A percentile compares a stretch with the other conserved stretches of the same genome.
These are phyloP conservation scores for Alternaria dauci DNA, from an alignment of 2,329 filamentous ascomycete genomes.

Conservation along the genomic window DNA sequence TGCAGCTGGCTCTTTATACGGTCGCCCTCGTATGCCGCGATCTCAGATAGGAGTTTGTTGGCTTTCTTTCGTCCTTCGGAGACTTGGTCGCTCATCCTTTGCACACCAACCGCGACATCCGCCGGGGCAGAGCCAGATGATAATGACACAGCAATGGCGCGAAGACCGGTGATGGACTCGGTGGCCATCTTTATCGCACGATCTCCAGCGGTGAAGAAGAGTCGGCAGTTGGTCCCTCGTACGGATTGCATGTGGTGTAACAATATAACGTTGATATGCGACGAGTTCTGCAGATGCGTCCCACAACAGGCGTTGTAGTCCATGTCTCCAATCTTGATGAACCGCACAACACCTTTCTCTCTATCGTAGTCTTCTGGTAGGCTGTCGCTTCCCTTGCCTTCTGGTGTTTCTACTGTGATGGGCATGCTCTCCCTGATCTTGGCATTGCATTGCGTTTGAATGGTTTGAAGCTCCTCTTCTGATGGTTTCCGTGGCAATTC, in stretches of 20 bases:
- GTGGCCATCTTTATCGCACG: conserved; percentile 41
- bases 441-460: conserved; percentile 41
- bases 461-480: conserved; percentile 33
- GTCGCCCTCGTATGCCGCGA: conserved; percentile 38
- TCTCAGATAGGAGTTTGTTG: conserved; percentile 41
- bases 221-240: conserved; percentile 42
- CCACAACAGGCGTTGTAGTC: conserved; percentile 49
- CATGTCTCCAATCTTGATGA: conserved; percentile 45
- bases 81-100: conserved; percentile 33
- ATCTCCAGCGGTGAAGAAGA: conserved; percentile 44
- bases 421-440: conserved; percentile 38
- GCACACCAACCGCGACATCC: conserved; percentile 36
- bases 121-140: conserved; percentile 32
- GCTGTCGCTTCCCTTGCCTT: conserved; percentile 35
- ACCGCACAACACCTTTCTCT: conserved; percentile 44
- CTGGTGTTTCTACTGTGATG: conserved; percentile 44
- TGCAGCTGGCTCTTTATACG: conserved; percentile 32
- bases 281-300: conserved; percentile 45
- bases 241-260: conserved; percentile 44
- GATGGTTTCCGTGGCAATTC: conserved; percentile 43
- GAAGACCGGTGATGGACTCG: conserved; percentile 36
- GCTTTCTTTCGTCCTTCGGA: conserved; percentile 37
- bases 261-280: conserved; percentile 42
- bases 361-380: conserved; percentile 44
- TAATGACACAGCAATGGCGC: conserved; percentile 38